Percentiles rank a stretch among this genome's conserved stretches.
Conservation (phyloP, 1,139 yeast genomes). For the Geotrichum aggregatum region DNA sequence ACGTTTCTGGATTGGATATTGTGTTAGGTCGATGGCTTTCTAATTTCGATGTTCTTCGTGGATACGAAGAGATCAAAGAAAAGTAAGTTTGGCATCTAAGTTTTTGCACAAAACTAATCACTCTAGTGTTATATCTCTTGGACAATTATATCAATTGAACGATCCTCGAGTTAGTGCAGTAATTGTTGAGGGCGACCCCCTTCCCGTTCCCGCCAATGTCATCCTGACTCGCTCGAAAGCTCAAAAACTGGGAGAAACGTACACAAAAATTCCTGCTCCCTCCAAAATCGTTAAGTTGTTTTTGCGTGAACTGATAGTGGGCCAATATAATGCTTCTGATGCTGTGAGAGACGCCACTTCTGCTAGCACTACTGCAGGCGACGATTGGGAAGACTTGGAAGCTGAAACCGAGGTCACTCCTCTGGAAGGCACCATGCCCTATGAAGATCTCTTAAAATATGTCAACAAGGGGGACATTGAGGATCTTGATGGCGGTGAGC, state of each 20-base stretch:
- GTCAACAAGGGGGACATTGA: conserved; percentile 32
- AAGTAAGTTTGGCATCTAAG: conserved; percentile 39
- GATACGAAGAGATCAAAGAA: conserved; percentile 66
- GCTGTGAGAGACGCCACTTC: conserved; percentile 26
- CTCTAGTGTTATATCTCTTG: conserved; percentile 56
- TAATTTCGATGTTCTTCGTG: conserved; percentile 75
- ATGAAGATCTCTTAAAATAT: conserved; percentile 26
- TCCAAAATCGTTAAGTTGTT: conserved; percentile 70
- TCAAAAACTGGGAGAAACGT: conserved; percentile 47
- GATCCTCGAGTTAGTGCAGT: conserved; percentile 53
- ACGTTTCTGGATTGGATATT: conserved; percentile 42
- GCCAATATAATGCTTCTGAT: conserved; percentile 27
- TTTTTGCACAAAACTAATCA: background rate
- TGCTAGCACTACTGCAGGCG: conserved; percentile 38
- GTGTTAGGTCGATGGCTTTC: conserved; percentile 76
- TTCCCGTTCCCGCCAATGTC: conserved; percentile 56
- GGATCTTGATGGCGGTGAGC: conserved; percentile 39
- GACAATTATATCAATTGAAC: conserved; percentile 55
- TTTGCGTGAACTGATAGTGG: conserved; percentile 56
- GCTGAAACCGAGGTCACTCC: conserved; percentile 15
- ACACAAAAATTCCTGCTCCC: conserved; percentile 63
- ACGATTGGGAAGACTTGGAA: conserved; percentile 81
- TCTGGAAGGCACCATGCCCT: conserved; percentile 18
- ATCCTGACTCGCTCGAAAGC: conserved; percentile 86
- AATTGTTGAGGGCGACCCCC: conserved; percentile 70